phyloP scores from a whole-genome alignment of 352 stramenopile genomes.

The Phytophthora megakarya region DNA sequence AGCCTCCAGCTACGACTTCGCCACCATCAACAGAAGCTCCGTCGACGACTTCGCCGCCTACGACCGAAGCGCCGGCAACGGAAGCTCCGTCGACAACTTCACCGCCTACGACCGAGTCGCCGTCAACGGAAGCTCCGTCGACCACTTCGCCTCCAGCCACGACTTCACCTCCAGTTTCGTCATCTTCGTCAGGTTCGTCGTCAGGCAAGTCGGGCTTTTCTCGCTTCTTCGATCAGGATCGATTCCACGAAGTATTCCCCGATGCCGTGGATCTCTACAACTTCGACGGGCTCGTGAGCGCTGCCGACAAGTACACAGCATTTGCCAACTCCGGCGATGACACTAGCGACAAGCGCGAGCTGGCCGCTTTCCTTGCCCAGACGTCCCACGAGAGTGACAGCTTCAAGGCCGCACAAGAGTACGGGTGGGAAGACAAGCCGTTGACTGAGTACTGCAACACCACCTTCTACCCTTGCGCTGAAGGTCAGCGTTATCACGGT shows the following conservation, averaged over 20 bases:
- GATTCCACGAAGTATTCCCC: conserved; percentile 44
- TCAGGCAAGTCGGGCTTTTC: conserved; percentile 25
- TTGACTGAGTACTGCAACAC: conserved; percentile 53
- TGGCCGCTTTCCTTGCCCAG: conserved; percentile 55
- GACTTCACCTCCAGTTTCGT: not conserved
- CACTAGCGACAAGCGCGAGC: conserved; percentile 44
- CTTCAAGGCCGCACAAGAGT: conserved; percentile 49
- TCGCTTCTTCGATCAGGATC: conserved; percentile 43
- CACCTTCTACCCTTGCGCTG: conserved; percentile 35
- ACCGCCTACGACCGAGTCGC: too few species aligned
- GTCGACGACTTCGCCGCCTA: too few species aligned
- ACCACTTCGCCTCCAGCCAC: too few species aligned
- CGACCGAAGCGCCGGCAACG: too few species aligned
- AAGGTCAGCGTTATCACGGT: conserved; percentile 49
- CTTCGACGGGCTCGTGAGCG: conserved; percentile 46
- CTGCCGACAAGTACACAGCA: conserved; percentile 41
- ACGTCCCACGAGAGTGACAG: conserved; percentile 48
- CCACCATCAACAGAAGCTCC: too few species aligned
- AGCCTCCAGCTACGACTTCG: too few species aligned
- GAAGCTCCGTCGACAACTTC: not conserved
- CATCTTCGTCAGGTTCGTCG: not conserved
- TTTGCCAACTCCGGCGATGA: conserved; percentile 56
- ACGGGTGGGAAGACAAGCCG: conserved; percentile 39
- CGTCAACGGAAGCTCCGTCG: too few species aligned
- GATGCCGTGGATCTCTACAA: conserved; percentile 47